Evolutionary conservation across 139 green algal species (phyloP).

Genomic region (Auxenochlorella pyrenoidosa): DNA sequence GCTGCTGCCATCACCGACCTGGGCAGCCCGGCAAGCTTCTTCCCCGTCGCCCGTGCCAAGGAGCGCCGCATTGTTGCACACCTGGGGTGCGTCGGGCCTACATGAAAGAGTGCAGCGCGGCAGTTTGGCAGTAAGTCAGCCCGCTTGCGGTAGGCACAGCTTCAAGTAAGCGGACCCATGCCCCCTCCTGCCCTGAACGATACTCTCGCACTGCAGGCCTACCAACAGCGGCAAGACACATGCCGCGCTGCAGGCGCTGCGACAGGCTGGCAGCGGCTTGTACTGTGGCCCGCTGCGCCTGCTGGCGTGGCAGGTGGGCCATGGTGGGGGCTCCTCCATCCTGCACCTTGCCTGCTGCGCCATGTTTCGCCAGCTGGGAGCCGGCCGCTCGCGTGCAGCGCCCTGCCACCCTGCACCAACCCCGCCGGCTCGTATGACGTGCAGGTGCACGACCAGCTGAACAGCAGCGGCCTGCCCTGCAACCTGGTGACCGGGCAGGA

Average conservation of each 20-base stretch:
- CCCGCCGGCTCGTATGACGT: too few relatives aligned
- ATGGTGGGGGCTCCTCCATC: background rate
- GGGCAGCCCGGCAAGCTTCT: conserved; percentile 61
- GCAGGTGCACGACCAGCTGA: conserved; percentile 58
- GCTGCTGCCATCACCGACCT: conserved; percentile 21
- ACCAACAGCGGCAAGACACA: conserved; percentile 98
- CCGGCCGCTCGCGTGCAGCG: background rate
- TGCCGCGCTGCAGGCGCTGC: conserved; percentile 72
- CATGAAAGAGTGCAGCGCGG: too few relatives aligned
- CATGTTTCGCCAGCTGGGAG: too few relatives aligned
- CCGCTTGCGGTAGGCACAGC: too few relatives aligned
- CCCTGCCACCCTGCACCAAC: background rate
- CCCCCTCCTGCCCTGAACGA: too few relatives aligned
- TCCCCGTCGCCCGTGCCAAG: conserved; percentile 79
- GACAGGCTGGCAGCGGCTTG: conserved; percentile 66
- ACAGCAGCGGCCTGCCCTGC: conserved; percentile 48
- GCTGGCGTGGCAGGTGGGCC: conserved; percentile 86
- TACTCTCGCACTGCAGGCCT: conserved; percentile 38
- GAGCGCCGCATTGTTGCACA: conserved; percentile 87
- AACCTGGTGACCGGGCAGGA: conserved; percentile 87
- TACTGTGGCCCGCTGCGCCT: conserved; percentile 94
- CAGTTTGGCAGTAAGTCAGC: too few relatives aligned
- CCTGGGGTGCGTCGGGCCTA: conserved; percentile 51
- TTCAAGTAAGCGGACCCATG: too few relatives aligned
- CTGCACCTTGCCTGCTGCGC: background rate